These are phyloP conservation scores for Acanthamoeba comandoni DNA, from an alignment of 208 protist genomes.

Conservation along the genomic window DNA sequence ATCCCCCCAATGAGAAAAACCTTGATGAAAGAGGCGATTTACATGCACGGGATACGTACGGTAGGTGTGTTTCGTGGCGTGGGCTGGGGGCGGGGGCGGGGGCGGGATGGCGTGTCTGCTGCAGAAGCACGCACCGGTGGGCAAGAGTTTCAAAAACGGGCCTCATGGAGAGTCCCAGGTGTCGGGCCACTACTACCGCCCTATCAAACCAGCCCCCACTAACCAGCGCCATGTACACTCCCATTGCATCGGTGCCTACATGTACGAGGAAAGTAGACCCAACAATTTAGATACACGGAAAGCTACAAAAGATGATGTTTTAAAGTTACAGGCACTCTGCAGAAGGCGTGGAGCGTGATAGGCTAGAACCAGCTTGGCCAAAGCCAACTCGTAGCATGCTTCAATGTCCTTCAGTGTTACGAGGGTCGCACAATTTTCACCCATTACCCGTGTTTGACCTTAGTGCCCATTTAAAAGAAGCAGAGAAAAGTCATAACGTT, in stretches of 20 bases:
- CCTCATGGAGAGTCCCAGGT: slow-evolving; percentile 11
- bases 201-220: slow-evolving; percentile 56
- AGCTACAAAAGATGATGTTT: not conserved
- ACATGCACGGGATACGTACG: too few relatives aligned
- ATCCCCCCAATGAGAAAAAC: not conserved
- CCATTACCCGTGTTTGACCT: too few relatives aligned
- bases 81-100: too few relatives aligned
- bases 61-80: too few relatives aligned
- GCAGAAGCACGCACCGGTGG: slow-evolving; percentile 66
- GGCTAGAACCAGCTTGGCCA: slow-evolving; percentile 48
- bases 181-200: slow-evolving; percentile 34
- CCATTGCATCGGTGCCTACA: not conserved
- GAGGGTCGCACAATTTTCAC: not conserved
- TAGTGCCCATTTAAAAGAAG: not conserved
- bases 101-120: not conserved
- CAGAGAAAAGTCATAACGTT: not conserved
- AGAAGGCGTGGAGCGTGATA: slow-evolving; percentile 12
- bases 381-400: slow-evolving; percentile 18
- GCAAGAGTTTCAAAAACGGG: slow-evolving; percentile 57
- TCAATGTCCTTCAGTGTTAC: slow-evolving; percentile 61
- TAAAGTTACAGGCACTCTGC: slow-evolving; percentile 13
- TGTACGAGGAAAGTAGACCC: not conserved
- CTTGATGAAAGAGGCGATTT: not conserved
- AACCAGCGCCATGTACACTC: slow-evolving; percentile 38
- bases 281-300: not conserved